A percentile compares a stretch with the other conserved stretches of the same genome.
Evolutionary conservation across 2,329 filamentous ascomycete genomes (phyloP).

Genomic region (Fonsecaea pugnacius): DNA sequence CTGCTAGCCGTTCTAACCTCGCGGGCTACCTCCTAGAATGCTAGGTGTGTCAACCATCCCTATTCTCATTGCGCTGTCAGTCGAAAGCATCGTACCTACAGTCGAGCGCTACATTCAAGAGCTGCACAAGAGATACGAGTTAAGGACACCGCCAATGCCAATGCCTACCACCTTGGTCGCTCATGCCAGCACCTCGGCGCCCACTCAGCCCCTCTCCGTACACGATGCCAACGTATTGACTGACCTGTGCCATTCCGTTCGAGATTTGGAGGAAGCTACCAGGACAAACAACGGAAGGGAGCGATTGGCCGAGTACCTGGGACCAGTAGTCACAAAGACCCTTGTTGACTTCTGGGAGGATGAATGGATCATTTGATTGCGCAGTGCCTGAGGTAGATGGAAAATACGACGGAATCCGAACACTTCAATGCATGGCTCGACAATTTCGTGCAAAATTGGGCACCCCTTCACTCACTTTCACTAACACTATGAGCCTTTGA

Average conservation of each 20-base stretch:
- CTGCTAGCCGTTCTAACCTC: neutral
- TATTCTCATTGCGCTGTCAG: conserved; percentile 10
- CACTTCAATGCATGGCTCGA: neutral
- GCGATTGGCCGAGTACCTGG: conserved; percentile 23
- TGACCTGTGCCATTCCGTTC: conserved; percentile 39
- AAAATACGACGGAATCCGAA: neutral
- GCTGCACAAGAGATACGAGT: conserved; percentile 6
- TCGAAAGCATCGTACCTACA: conserved; percentile 18
- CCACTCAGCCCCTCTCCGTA: conserved; percentile 35
- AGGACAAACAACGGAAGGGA: conserved; percentile 26
- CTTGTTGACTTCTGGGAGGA: conserved; percentile 37
- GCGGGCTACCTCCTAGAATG: conserved; percentile 9
- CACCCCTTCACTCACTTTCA: neutral
- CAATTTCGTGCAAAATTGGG: neutral
- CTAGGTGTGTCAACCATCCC: conserved; percentile 2
- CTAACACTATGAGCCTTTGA: neutral
- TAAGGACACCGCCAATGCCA: neutral
- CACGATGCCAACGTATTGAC: conserved; percentile 42
- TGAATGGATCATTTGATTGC: conserved; percentile 31
- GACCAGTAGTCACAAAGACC: conserved; percentile 16
- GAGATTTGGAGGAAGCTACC: conserved; percentile 32
- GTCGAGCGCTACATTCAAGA: conserved; percentile 19
- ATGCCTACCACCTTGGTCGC: conserved; percentile 29
- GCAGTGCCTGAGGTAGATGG: too few relatives aligned
- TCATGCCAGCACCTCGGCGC: conserved; percentile 30